Percentiles rank a stretch among this genome's conserved stretches.
phyloP scores from a whole-genome alignment of 495 filamentous ascomycete genomes.

The Echria macrotheca region DNA sequence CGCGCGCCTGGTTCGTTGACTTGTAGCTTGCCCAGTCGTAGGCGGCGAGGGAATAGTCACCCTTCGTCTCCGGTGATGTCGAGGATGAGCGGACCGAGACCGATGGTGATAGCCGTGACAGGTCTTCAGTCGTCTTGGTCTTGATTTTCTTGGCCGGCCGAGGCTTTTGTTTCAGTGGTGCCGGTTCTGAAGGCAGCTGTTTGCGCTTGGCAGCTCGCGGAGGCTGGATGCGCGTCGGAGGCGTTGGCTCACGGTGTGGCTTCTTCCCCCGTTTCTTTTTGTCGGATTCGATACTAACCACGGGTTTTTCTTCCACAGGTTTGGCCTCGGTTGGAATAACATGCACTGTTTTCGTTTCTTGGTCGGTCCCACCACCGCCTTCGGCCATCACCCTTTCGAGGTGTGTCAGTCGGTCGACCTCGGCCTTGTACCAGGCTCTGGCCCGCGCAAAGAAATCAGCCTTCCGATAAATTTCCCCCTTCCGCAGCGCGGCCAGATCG shows the following conservation, averaged over 20 bases:
- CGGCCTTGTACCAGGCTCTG: slow-evolving; percentile 29
- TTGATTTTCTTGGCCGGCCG: neutral
- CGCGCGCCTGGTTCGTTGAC: no score
- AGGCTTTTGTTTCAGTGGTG: neutral
- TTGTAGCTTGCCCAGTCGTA: neutral
- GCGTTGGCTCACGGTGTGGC: no score
- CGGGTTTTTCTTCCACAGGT: no score
- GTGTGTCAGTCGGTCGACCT: slow-evolving; percentile 21
- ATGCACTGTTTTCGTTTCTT: no score
- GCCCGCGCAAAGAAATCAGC: slow-evolving; percentile 23
- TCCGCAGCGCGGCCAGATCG: slow-evolving; percentile 19
- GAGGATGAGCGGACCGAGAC: neutral
- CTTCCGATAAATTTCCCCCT: slow-evolving; percentile 13
- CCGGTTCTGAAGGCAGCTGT: neutral
- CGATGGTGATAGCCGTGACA: neutral
- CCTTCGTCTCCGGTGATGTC: neutral
- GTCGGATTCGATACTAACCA: no score
- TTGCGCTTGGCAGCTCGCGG: slow-evolving; percentile 22
- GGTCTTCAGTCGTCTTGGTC: no score
- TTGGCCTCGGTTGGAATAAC: no score
- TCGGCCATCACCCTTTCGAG: neutral
- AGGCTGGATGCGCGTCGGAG: slow-evolving; percentile 24
- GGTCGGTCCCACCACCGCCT: no score
- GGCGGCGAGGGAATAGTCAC: neutral
- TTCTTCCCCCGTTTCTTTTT: no score